Conservation (phyloP, 768 basidiomycete species). For the Tricholoma terreum region DNA sequence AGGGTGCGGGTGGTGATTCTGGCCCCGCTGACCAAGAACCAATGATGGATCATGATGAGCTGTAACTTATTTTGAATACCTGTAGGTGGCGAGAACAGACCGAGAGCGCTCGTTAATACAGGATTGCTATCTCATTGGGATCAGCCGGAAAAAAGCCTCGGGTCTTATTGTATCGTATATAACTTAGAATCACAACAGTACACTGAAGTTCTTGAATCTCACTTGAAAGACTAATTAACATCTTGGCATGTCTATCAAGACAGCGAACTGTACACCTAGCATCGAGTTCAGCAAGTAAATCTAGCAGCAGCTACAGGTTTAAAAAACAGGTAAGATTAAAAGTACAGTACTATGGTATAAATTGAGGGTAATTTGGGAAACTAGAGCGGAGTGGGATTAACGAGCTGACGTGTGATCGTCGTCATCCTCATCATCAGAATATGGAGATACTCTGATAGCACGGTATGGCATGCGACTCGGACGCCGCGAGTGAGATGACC, state of each 20-base stretch:
- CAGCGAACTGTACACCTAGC: too few species aligned
- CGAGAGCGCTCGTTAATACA: neutral
- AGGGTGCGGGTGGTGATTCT: conserved; percentile 32
- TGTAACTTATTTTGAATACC: conserved; percentile 26
- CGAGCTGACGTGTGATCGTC: conserved; percentile 36
- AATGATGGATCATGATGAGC: conserved; percentile 44
- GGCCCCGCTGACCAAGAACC: conserved; percentile 38
- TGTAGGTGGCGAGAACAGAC: neutral
- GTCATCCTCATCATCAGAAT: conserved; percentile 45
- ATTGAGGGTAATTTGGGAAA: neutral
- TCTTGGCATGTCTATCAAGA: too few species aligned
- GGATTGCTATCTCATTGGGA: neutral
- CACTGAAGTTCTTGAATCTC: too few species aligned
- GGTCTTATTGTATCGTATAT: neutral
- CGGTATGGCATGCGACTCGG: conserved; percentile 28
- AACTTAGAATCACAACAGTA: neutral
- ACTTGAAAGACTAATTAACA: too few species aligned
- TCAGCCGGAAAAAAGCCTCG: neutral
- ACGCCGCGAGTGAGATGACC: conserved; percentile 20
- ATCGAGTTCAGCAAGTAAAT: too few species aligned
- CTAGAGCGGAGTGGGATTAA: conserved; percentile 12
- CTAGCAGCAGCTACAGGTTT: too few species aligned
- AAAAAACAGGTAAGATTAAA: neutral
- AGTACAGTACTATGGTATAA: conserved; percentile 3
- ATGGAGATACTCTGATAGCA: conserved; percentile 43